These are phyloP conservation scores for Claviceps spartinae DNA, from an alignment of 2,329 filamentous ascomycete genomes.

Conservation along the genomic window DNA sequence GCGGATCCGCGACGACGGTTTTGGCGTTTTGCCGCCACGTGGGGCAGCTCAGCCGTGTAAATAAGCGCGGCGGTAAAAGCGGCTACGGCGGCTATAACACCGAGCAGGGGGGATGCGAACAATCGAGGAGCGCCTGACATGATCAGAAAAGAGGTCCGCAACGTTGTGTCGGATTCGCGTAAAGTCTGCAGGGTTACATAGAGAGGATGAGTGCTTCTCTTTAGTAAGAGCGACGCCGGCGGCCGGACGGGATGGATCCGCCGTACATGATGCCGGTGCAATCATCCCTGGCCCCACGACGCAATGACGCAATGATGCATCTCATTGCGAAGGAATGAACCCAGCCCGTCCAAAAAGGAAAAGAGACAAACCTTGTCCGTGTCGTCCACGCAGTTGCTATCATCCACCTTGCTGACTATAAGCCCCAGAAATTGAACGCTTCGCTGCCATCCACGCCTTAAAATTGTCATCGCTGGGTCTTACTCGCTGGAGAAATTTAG, in stretches of 20 bases:
- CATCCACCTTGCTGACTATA: neutral
- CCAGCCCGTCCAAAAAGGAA: neutral
- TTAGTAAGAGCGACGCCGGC: neutral
- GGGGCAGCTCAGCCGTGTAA: slow-evolving; percentile 3
- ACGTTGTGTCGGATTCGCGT: neutral
- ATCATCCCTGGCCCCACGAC: too few relatives aligned
- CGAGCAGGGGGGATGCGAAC: neutral
- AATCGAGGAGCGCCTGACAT: neutral
- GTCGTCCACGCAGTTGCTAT: neutral
- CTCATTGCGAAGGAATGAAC: too few relatives aligned
- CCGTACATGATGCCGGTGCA: too few relatives aligned
- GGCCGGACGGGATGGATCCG: neutral
- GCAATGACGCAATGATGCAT: too few relatives aligned
- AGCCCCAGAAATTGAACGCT: neutral
- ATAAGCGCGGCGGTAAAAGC: slow-evolving; percentile 2
- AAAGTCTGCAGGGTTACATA: neutral
- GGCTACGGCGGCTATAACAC: neutral
- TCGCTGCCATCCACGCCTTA: neutral
- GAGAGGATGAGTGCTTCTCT: neutral
- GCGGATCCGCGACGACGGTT: slow-evolving; percentile 8
- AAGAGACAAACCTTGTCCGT: neutral
- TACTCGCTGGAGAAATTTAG: neutral
- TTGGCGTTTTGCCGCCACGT: slow-evolving; percentile 11
- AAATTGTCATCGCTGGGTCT: too few relatives aligned
- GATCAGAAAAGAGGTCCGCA: neutral